A percentile compares a stretch with the other conserved stretches of the same genome.
Conservation (phyloP, 768 basidiomycete genomes). For the Russula griseocarnosa region DNA sequence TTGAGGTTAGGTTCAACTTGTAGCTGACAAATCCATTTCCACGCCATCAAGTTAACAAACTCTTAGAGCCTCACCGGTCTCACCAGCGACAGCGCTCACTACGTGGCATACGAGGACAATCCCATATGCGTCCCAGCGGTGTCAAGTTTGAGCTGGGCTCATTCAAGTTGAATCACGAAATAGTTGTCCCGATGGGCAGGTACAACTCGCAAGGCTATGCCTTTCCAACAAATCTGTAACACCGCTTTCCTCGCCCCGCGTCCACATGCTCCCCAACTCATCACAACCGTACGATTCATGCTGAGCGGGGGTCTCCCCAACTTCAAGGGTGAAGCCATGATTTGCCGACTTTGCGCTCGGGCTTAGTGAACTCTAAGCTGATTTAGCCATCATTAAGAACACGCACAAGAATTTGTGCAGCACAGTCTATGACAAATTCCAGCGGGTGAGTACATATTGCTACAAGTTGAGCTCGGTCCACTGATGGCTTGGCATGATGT, state of each 20-base stretch:
- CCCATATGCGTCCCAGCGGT: constrained; percentile 48
- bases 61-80: no score
- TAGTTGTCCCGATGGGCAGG: constrained; percentile 97
- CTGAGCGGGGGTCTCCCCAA: constrained; percentile 91
- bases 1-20: no score
- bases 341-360: constrained; percentile 79
- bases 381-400: constrained; percentile 79
- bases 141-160: constrained; percentile 98
- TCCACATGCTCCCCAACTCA: constrained; percentile 88
- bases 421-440: constrained; percentile 94
- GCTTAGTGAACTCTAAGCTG: constrained; percentile 83
- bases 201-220: constrained; percentile 91
- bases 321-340: constrained; percentile 94
- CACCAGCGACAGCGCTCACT: no score
- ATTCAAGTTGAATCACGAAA: constrained; percentile 98
- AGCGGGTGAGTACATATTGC: constrained; percentile 53
- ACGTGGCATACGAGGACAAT: no score
- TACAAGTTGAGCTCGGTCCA: neutral
- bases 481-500: constrained; percentile 21
- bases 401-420: constrained; percentile 94
- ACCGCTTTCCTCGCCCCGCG: constrained; percentile 96
- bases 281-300: constrained; percentile 89
- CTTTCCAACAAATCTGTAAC: constrained; percentile 88
- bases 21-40: no score
- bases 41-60: no score